phyloP scores from a whole-genome alignment of 352 stramenopile species.

The Globisporangium yorkense region DNA sequence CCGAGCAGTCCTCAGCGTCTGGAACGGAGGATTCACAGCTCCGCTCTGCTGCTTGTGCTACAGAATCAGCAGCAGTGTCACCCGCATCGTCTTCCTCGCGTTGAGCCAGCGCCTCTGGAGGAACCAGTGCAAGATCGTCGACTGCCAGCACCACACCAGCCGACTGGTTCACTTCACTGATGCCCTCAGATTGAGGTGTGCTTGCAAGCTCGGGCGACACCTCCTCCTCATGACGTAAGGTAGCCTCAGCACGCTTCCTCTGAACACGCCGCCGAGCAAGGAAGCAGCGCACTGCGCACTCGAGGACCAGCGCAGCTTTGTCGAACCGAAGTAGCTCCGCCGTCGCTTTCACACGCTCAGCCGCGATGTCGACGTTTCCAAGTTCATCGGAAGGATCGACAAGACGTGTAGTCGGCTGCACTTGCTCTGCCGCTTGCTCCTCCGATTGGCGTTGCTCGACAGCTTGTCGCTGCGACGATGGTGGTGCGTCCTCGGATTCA shows the following conservation, averaged over 20 bases:
- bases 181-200: too few species aligned
- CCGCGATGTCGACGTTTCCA: neutral
- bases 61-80: too few species aligned
- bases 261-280: constrained; percentile 16
- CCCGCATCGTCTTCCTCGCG: too few species aligned
- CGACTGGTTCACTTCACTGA: too few species aligned
- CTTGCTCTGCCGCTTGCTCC: neutral
- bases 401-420: neutral
- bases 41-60: too few species aligned
- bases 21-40: too few species aligned
- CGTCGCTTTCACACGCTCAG: neutral
- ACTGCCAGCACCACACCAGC: too few species aligned
- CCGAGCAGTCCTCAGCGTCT: too few species aligned
- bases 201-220: too few species aligned
- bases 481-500: too few species aligned
- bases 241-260: constrained; percentile 9
- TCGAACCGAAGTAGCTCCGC: constrained; percentile 1
- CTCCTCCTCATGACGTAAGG: neutral
- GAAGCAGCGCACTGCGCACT: constrained; percentile 30
- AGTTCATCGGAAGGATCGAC: neutral
- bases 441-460: neutral
- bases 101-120: too few species aligned
- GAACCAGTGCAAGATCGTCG: too few species aligned
- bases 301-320: constrained; percentile 24
- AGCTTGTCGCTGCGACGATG: neutral